A percentile compares a stretch with the other conserved stretches of the same genome.
Conservation (phyloP, 2,329 filamentous ascomycete genomes). For the Apiospora aurea region DNA sequence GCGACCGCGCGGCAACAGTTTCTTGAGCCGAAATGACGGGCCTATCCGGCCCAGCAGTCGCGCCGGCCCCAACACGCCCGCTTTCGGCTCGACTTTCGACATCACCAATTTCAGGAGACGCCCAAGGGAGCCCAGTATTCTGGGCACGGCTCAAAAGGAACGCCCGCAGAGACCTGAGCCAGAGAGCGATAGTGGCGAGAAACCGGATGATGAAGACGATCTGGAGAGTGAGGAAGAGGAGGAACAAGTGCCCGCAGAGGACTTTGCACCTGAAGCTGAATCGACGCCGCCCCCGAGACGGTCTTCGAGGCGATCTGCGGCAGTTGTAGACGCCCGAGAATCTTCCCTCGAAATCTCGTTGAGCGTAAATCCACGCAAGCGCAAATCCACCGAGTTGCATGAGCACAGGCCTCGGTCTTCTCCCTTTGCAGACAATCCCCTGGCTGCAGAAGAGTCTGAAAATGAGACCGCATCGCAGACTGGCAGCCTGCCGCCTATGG, state of each 20-base stretch:
- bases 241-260: not conserved
- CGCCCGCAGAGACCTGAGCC: constrained; percentile 40
- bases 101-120: constrained; percentile 65
- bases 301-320: constrained; percentile 47
- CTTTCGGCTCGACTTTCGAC: constrained; percentile 50
- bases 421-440: constrained; percentile 39
- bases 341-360: constrained; percentile 41
- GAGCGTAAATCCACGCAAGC: constrained; percentile 55
- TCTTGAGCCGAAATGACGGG: constrained; percentile 42
- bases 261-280: constrained; percentile 69
- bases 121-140: constrained; percentile 66
- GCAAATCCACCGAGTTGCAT: constrained; percentile 60
- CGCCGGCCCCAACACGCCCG: constrained; percentile 42
- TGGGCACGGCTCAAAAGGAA: constrained; percentile 58
- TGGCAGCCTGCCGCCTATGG: constrained; percentile 35
- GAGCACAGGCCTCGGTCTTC: constrained; percentile 45
- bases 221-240: constrained; percentile 51
- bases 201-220: constrained; percentile 51
- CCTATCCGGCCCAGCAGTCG: constrained; percentile 44
- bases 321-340: constrained; percentile 30
- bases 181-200: constrained; percentile 40
- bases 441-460: constrained; percentile 36
- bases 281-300: constrained; percentile 65
- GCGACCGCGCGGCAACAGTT: constrained; percentile 43
- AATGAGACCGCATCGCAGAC: constrained; percentile 31